phyloP scores from a whole-genome alignment of 2,329 filamentous ascomycete species.

The Stagonosporopsis tanaceti region DNA sequence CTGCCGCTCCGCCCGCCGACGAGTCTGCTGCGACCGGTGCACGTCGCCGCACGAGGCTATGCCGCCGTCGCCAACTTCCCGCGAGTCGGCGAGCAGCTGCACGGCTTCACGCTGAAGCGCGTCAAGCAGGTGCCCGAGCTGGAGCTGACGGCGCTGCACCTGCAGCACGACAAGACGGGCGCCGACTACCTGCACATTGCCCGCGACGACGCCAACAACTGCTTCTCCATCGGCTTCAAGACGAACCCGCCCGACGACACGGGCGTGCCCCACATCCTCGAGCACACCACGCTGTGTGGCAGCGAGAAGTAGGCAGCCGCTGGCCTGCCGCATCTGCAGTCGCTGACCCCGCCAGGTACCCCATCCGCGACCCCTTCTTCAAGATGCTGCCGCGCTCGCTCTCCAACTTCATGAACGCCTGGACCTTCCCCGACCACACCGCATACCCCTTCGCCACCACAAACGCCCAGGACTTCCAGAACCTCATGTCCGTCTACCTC shows the following conservation, averaged over 20 bases:
- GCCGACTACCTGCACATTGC: slow-evolving; percentile 96
- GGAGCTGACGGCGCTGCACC: slow-evolving; percentile 86
- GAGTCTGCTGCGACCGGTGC: slow-evolving; percentile 19
- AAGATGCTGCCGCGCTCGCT: slow-evolving; percentile 98
- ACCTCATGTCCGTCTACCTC: slow-evolving; percentile 94
- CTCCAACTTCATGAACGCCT: slow-evolving; percentile 99
- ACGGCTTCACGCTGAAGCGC: slow-evolving; percentile 90
- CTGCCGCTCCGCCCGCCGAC: slow-evolving; percentile 31
- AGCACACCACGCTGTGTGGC: slow-evolving; percentile 96
- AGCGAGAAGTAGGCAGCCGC: slow-evolving; percentile 76
- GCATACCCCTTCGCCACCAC: slow-evolving; percentile 98
- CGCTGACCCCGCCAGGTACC: slow-evolving; percentile 68
- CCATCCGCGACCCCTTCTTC: slow-evolving; percentile 99
- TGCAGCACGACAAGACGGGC: slow-evolving; percentile 93
- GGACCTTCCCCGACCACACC: slow-evolving; percentile 94
- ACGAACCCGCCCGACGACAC: slow-evolving; percentile 97
- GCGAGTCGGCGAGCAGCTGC: slow-evolving; percentile 81
- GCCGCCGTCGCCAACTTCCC: slow-evolving; percentile 77
- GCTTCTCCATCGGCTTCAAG: slow-evolving; percentile 99
- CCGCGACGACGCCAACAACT: slow-evolving; percentile 96
- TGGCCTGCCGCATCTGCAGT: background rate
- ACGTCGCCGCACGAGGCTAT: slow-evolving; percentile 47
- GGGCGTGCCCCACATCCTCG: slow-evolving; percentile 93
- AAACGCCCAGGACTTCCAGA: slow-evolving; percentile 92
- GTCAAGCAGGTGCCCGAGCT: slow-evolving; percentile 94